Percentiles rank a stretch among this genome's conserved stretches.
These are phyloP conservation scores for Salvia miltiorrhiza DNA, from an alignment of 257 asterid species.

Conservation along the genomic window DNA sequence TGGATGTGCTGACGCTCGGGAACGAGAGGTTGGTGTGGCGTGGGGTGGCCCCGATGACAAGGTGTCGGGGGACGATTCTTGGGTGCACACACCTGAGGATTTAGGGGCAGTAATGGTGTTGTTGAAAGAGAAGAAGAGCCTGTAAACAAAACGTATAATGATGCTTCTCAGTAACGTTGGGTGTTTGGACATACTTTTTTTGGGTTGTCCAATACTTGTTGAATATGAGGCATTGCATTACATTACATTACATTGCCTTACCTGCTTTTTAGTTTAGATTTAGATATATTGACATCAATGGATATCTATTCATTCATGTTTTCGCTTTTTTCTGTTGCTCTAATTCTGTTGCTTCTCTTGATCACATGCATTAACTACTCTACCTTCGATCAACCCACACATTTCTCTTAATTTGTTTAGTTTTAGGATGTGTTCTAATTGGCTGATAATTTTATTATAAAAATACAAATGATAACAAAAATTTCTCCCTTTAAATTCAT, in stretches of 20 bases:
- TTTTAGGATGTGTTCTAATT: too few species aligned
- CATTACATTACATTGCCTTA: constrained; percentile 7
- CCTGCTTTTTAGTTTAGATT: constrained; percentile 17
- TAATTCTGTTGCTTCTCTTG: constrained; percentile 14
- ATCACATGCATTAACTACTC: too few species aligned
- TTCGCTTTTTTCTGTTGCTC: constrained; percentile 1
- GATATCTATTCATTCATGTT: constrained; percentile 13
- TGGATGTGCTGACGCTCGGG: constrained; percentile 71
- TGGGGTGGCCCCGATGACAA: constrained; percentile 81
- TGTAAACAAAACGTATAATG: background rate
- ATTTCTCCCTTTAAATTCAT: too few species aligned
- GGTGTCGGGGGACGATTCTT: constrained; percentile 81
- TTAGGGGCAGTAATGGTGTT: constrained; percentile 31
- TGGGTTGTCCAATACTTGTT: constrained; percentile 32
- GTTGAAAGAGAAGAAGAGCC: background rate
- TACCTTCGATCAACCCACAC: too few species aligned
- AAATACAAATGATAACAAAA: too few species aligned
- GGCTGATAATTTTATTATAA: too few species aligned
- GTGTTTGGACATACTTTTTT: constrained; percentile 33
- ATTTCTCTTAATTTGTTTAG: too few species aligned
- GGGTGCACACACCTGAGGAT: constrained; percentile 84
- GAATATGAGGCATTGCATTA: constrained; percentile 16
- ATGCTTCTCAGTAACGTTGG: constrained; percentile 5
- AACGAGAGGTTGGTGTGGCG: constrained; percentile 84
- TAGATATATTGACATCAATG: constrained; percentile 15